Evolutionary conservation across 768 basidiomycete genomes (phyloP).

Genomic region (Pulveroboletus frians): DNA sequence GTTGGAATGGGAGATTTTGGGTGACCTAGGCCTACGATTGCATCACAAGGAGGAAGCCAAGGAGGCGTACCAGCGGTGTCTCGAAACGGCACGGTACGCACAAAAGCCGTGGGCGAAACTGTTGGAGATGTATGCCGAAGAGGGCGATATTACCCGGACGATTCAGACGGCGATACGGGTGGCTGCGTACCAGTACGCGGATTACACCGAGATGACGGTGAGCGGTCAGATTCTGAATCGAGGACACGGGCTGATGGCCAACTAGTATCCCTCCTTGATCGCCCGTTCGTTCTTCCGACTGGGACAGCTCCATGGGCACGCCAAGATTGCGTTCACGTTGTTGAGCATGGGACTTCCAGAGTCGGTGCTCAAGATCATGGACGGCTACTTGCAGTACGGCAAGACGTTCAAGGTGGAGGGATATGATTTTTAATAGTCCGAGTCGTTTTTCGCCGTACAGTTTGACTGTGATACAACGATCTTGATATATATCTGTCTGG

Average conservation of each 20-base stretch:
- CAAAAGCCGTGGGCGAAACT: slow-evolving; percentile 91
- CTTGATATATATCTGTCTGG: too few relatives aligned
- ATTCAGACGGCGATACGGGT: slow-evolving; percentile 91
- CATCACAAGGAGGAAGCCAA: slow-evolving; percentile 99
- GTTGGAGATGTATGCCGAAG: slow-evolving; percentile 95
- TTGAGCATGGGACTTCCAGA: slow-evolving; percentile 93
- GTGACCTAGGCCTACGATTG: slow-evolving; percentile 87
- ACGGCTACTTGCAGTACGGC: slow-evolving; percentile 85
- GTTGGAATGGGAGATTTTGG: slow-evolving; percentile 96
- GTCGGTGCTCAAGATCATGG: slow-evolving; percentile 87
- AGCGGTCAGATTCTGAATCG: slow-evolving; percentile 19
- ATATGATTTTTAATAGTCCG: slow-evolving; percentile 54
- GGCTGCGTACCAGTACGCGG: slow-evolving; percentile 87
- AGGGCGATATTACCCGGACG: slow-evolving; percentile 86
- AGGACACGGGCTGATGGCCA: neutral
- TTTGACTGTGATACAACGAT: too few relatives aligned
- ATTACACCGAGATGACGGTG: slow-evolving; percentile 86
- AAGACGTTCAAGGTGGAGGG: slow-evolving; percentile 85
- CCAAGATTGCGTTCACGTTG: slow-evolving; percentile 89
- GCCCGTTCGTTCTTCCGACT: slow-evolving; percentile 91
- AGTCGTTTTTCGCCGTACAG: too few relatives aligned
- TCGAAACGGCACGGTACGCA: slow-evolving; percentile 81
- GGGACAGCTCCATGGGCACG: slow-evolving; percentile 87
- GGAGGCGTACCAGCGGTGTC: slow-evolving; percentile 92
- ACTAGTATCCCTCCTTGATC: slow-evolving; percentile 79